A percentile compares a stretch with the other conserved stretches of the same genome.
Conservation (phyloP, 176 grass and related monocot species). For the Avena insularis region DNA sequence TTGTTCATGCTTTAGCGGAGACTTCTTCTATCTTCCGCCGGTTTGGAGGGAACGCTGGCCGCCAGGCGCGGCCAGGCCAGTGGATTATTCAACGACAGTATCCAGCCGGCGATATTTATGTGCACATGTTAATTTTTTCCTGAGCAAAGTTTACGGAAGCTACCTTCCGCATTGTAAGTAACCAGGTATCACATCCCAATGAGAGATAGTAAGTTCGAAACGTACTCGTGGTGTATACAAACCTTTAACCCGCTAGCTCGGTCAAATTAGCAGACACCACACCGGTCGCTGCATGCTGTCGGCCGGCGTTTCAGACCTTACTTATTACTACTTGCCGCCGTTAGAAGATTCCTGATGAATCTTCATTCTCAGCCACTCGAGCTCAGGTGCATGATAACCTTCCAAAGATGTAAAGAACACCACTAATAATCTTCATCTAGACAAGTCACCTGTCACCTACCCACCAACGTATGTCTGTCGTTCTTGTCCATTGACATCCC, state of each 20-base stretch:
- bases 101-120: neutral
- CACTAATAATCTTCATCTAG: neutral
- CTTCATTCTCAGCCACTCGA: slow-evolving; percentile 12
- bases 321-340: neutral
- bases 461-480: neutral
- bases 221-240: neutral
- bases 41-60: neutral
- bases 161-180: neutral
- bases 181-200: neutral
- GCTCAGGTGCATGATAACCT: neutral
- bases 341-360: slow-evolving; percentile 15
- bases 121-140: neutral
- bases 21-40: neutral
- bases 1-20: neutral
- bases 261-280: neutral
- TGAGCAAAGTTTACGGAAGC: neutral
- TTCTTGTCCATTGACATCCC: neutral
- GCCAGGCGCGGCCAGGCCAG: neutral
- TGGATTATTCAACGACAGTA: neutral
- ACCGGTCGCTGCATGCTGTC: neutral
- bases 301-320: neutral
- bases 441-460: neutral
- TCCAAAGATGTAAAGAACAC: neutral
- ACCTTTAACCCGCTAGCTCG: neutral
- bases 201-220: neutral